Conservation (phyloP, 176 grass and related monocot genomes). For the Eragrostis curvula region DNA sequence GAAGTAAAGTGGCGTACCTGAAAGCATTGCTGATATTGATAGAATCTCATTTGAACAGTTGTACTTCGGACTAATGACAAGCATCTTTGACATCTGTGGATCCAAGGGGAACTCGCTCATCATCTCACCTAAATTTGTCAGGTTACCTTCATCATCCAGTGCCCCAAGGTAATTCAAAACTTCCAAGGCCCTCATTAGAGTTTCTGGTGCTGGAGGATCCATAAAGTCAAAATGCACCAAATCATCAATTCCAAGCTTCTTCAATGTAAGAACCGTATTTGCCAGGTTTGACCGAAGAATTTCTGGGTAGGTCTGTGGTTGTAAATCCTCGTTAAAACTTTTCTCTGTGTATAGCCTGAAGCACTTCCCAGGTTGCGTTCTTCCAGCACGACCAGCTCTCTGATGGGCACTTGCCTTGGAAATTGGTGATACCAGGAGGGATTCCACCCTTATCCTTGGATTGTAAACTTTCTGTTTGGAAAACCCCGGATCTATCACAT, state of each 20-base stretch:
- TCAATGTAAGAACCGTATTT: slow-evolving; percentile 92
- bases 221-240: slow-evolving; percentile 99
- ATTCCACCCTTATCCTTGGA: slow-evolving; percentile 85
- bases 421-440: slow-evolving; percentile 93
- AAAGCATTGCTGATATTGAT: slow-evolving; percentile 95
- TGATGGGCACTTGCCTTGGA: slow-evolving; percentile 98
- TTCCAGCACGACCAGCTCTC: slow-evolving; percentile 92
- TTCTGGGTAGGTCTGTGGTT: slow-evolving; percentile 97
- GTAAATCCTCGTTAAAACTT: slow-evolving; percentile 95
- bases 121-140: slow-evolving; percentile 78
- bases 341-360: slow-evolving; percentile 94
- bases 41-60: slow-evolving; percentile 99
- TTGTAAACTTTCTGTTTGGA: slow-evolving; percentile 98
- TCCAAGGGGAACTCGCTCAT: slow-evolving; percentile 99
- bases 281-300: slow-evolving; percentile 93
- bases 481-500: slow-evolving; percentile 98
- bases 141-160: slow-evolving; percentile 89
- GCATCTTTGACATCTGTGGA: slow-evolving; percentile 98
- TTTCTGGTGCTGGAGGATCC: slow-evolving; percentile 98
- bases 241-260: slow-evolving; percentile 99
- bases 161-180: slow-evolving; percentile 93
- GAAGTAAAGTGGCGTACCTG: slow-evolving; percentile 57
- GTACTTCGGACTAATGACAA: slow-evolving; percentile 87
- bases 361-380: slow-evolving; percentile 95
- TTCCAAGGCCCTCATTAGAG: slow-evolving; percentile 90